A percentile compares a stretch with the other conserved stretches of the same genome.
Evolutionary conservation across 2,329 filamentous ascomycete genomes (phyloP).

Genomic region (Xylaria arbuscula): DNA sequence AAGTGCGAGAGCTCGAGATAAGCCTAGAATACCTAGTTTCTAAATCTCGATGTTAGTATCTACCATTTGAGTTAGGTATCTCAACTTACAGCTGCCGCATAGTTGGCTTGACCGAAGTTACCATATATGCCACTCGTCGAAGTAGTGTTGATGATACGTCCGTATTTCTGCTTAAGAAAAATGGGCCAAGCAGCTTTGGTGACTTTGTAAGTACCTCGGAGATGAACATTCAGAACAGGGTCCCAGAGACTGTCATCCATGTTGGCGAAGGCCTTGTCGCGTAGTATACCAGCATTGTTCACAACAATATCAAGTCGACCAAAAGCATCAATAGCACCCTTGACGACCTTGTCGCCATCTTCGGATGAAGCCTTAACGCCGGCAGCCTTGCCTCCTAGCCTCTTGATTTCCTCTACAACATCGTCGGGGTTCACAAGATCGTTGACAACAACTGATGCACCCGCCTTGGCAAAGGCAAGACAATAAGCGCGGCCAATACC

Average conservation of each 20-base stretch:
- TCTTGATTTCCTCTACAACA: conserved; percentile 92
- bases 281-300: conserved; percentile 98
- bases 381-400: conserved; percentile 86
- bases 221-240: conserved; percentile 89
- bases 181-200: conserved; percentile 98
- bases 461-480: conserved; percentile 86
- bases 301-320: conserved; percentile 94
- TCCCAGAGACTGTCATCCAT: conserved; percentile 97
- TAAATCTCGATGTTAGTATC: conserved; percentile 50
- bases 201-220: conserved; percentile 94
- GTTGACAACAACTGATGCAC: conserved; percentile 91
- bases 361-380: conserved; percentile 94
- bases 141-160: conserved; percentile 95
- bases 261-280: conserved; percentile 97
- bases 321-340: conserved; percentile 91
- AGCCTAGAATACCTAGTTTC: conserved; percentile 93
- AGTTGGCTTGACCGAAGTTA: conserved; percentile 99
- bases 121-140: conserved; percentile 98
- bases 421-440: conserved; percentile 92
- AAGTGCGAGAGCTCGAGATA: conserved; percentile 90
- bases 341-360: conserved; percentile 90
- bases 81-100: conserved; percentile 80
- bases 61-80: conserved; percentile 22
- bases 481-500: conserved; percentile 93
- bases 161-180: conserved; percentile 98